A percentile compares a stretch with the other conserved stretches of the same genome.
phyloP scores from a whole-genome alignment of 1,139 yeast species.

The Candida sp. region DNA sequence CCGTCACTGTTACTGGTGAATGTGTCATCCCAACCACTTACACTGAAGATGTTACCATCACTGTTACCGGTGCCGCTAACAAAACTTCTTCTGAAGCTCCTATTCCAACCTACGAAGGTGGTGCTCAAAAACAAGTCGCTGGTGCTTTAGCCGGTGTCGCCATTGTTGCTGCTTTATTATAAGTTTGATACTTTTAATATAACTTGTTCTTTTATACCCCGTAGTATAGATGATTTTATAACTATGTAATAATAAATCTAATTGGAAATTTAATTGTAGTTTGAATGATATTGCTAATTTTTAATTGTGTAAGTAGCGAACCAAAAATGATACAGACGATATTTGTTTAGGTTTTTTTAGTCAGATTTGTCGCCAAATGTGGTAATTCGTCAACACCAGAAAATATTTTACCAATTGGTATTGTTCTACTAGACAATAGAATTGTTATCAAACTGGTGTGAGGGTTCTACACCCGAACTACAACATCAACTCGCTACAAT shows the following conservation, averaged over 20 bases:
- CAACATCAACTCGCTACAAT: neutral
- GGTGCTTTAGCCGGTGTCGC: conserved; percentile 44
- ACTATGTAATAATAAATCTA: neutral
- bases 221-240: neutral
- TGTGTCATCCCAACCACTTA: conserved; percentile 35
- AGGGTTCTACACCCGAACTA: no score
- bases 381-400: neutral
- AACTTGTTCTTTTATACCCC: neutral
- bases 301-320: no score
- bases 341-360: no score
- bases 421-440: neutral
- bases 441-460: neutral
- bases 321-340: no score
- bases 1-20: conserved; percentile 33
- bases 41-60: conserved; percentile 14
- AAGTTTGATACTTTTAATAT: conserved; percentile 10
- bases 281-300: no score
- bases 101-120: conserved; percentile 22
- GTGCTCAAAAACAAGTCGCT: conserved; percentile 28
- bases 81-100: conserved; percentile 9
- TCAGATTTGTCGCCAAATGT: neutral
- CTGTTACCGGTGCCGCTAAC: conserved; percentile 13
- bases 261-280: neutral
- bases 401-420: no score
- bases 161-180: conserved; percentile 42